Base-by-base conservation (phyloP, 2,329 filamentous ascomycete species). In the Fonsecaea pugnacius region DNA sequence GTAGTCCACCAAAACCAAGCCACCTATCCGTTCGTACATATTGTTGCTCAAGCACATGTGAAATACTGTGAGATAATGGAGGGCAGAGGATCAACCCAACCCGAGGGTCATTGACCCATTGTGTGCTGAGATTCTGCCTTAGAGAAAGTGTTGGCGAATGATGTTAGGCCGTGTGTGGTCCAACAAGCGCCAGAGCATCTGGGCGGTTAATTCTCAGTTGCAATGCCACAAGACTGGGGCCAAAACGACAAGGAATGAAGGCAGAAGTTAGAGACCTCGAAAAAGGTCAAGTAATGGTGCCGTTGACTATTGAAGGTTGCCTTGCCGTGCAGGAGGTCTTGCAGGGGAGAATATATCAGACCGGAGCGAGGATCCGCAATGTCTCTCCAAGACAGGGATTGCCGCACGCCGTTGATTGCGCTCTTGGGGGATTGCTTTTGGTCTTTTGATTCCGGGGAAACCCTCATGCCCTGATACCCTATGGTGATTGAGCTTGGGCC, bases 181-280 rank as follows among this genome's bases (percentile, higher is more conserved):
- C 63, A 65, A 64, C 64, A 68, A 66, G 66, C 66, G 66, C 66
- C 64, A 58, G 55, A 66, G 63, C 32, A 58, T 59, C 33, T 52
- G 33, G 64, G 66, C 66, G 66, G 64, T 64, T 68, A 68, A 64
- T 65, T 61, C 55, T 51, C 40, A 21, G 16, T 30, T 27, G 51
- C 35, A 52, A 64, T 40, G 61, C 64, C 66, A 66, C 58, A 33
- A 21, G 32, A 57, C 27, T 1, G 62, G 21, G 55, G 50, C 57
- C 57, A 56, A 54, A 24, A 43, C 30, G 36, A 54, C 60, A 38
- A 24, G 56, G 48, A 48, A 21, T 30, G 40, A 48, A 12, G 16
- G 38, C 36, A 16, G 18, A n/a, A 27, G 38, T 32, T 56, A 24
- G 50, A 46, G 60, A 12, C 52, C 52, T 36, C 18, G 12, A 24